Conservation (phyloP, 129 eudicot genomes). For the Centaurea solstitialis region DNA sequence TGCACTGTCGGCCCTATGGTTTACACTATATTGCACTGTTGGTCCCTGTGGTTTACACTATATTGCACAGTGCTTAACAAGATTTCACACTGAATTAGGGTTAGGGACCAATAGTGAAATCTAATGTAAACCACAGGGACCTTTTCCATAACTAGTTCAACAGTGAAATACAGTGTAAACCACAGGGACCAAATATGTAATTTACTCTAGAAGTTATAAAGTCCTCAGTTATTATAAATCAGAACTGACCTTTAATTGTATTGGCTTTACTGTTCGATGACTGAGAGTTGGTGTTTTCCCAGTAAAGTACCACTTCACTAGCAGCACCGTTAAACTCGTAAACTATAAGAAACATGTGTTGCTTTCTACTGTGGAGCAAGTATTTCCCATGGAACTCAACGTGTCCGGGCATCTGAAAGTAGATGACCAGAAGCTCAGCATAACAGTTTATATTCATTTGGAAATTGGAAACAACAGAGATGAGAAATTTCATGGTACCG, state of each 20-base stretch:
- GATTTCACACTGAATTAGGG: too few species aligned
- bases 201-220: conserved; percentile 16
- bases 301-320: conserved; percentile 81
- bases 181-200: too few species aligned
- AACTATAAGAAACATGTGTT: conserved; percentile 83
- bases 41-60: too few species aligned
- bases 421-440: conserved; percentile 21
- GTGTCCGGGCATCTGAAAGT: conserved; percentile 83
- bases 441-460: conserved; percentile 13
- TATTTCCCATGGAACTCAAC: conserved; percentile 71
- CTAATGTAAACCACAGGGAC: too few species aligned
- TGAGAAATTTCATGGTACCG: conserved; percentile 53
- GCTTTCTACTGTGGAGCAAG: conserved; percentile 81
- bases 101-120: too few species aligned
- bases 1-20: too few species aligned
- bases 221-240: neutral
- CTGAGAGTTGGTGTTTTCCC: conserved; percentile 87
- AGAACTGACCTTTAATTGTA: conserved; percentile 71
- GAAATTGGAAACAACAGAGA: conserved; percentile 1
- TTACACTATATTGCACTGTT: too few species aligned
- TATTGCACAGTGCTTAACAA: too few species aligned
- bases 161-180: too few species aligned
- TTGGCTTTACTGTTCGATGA: conserved; percentile 78
- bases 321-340: conserved; percentile 78
- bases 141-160: too few species aligned